Base-by-base conservation (phyloP, 306 rosid species). In the Castanospermum australe region DNA sequence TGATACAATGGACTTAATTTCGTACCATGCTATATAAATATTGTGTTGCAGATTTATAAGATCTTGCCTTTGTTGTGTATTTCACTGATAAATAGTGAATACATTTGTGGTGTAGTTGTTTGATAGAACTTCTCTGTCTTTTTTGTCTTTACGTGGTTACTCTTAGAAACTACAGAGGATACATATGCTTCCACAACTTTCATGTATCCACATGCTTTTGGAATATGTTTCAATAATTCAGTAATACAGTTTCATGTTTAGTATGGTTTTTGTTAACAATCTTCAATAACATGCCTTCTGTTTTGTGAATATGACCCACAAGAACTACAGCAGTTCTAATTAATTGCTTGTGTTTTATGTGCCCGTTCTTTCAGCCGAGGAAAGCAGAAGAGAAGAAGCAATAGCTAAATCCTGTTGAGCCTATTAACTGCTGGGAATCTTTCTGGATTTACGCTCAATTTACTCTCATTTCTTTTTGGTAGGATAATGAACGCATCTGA, bases 381-480 rank as follows among this genome's bases (percentile, higher is more conserved):
- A 94, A 94, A 92, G 97, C 97, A 39, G 90, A 89, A 84, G 97
- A 91, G 62, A 92, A 91, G 86, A 89, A 88, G 88, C 93, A 89
- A 71, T 93, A 70, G 55, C 79, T 63, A 8, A 70, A 56, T 77
- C 21, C 22, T n/a, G 41, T 33, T 38, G 45, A 54, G 36, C 72
- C 5, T n/a, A 55, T 38, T 22, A 30, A 39, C 56, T 39, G 60
- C 76, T 8, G 20, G 47, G 70, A 56, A 67, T 38, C 79, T 42
- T 32, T 70, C 35, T 69, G 77, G 74, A 18, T 66, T 13, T 39
- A 42, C 20, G n/a, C n/a, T n/a, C n/a, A n/a, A n/a, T 38, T 25
- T 54, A 70, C 67, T 50, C 55, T n/a, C 47, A 30, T 63, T 71
- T 78, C 73, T 11, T 79, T 81, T 50, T 47, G 62, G 65, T 32